These are phyloP conservation scores for Lomentospora prolificans DNA, from an alignment of 2,329 filamentous ascomycete species.

Conservation along the genomic window DNA sequence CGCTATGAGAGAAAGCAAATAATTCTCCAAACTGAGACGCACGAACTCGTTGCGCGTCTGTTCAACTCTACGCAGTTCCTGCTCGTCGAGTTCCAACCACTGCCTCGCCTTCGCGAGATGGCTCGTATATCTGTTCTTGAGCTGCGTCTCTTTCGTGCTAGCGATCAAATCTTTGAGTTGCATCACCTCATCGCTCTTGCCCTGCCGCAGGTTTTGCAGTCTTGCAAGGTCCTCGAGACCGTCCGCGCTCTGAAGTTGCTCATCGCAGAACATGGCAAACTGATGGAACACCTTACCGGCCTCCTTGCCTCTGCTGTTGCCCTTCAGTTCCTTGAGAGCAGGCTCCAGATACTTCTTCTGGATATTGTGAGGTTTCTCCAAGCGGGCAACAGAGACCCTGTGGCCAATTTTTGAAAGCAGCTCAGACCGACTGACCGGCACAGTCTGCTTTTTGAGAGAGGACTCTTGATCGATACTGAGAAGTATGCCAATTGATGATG, in stretches of 20 bases:
- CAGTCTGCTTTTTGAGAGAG: conserved; percentile 56
- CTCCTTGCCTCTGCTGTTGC: conserved; percentile 55
- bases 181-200: conserved; percentile 70
- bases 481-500: conserved; percentile 80
- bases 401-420: conserved; percentile 81
- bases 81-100: conserved; percentile 84
- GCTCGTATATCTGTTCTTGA: conserved; percentile 45
- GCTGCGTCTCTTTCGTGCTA: conserved; percentile 39
- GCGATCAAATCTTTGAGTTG: conserved; percentile 57
- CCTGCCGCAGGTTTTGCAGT: conserved; percentile 66
- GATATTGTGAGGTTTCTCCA: conserved; percentile 86
- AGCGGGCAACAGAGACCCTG: conserved; percentile 76
- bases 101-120: conserved; percentile 65
- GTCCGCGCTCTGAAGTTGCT: conserved; percentile 81
- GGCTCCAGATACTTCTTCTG: conserved; percentile 78
- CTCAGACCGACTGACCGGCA: conserved; percentile 64
- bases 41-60: conserved; percentile 73
- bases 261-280: conserved; percentile 90
- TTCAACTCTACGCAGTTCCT: conserved; percentile 71
- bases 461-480: conserved; percentile 56
- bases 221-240: conserved; percentile 75
- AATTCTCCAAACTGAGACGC: conserved; percentile 85
- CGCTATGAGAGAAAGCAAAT: conserved; percentile 71
- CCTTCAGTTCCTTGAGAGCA: conserved; percentile 71
- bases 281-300: conserved; percentile 87